phyloP scores from a whole-genome alignment of 768 basidiomycete genomes.

The Sarcomyxa edulis region DNA sequence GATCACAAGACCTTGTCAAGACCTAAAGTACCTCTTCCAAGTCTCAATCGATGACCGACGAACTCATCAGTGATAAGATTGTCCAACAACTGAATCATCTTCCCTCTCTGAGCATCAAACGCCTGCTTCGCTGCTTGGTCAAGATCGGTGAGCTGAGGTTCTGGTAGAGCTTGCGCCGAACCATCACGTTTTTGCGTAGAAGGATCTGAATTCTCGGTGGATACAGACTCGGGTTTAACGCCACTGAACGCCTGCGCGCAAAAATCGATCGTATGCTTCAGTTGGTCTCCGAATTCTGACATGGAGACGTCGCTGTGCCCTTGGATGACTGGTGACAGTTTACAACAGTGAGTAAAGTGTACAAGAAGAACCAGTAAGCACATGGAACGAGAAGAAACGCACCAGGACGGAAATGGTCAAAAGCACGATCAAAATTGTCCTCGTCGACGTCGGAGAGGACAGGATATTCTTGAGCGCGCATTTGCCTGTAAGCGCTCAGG shows the following conservation, averaged over 20 bases:
- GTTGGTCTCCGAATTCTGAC: constrained; percentile 11
- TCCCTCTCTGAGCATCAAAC: too few species aligned
- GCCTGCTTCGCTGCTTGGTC: constrained; percentile 15
- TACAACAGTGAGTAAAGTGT: too few species aligned
- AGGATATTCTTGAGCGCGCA: constrained; percentile 25
- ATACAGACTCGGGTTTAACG: constrained; percentile 18
- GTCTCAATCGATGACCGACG: constrained; percentile 11
- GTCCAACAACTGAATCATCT: constrained; percentile 16
- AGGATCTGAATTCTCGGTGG: constrained; percentile 14
- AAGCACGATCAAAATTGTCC: constrained; percentile 34
- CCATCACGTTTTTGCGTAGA: background rate
- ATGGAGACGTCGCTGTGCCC: constrained; percentile 13
- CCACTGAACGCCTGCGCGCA: too few species aligned
- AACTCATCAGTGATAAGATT: constrained; percentile 15
- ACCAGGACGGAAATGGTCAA: constrained; percentile 30
- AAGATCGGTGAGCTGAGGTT: constrained; percentile 13
- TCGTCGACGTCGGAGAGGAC: constrained; percentile 22
- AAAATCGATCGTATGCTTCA: constrained; percentile 15
- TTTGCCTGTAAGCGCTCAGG: constrained; percentile 36
- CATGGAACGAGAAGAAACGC: background rate
- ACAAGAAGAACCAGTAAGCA: background rate
- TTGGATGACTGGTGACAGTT: constrained; percentile 14
- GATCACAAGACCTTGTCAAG: too few species aligned
- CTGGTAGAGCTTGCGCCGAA: constrained; percentile 6
- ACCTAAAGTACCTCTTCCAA: constrained; percentile 14